Evolutionary conservation across 495 filamentous ascomycete species (phyloP).

Genomic region (Penicillium egyptiacum): DNA sequence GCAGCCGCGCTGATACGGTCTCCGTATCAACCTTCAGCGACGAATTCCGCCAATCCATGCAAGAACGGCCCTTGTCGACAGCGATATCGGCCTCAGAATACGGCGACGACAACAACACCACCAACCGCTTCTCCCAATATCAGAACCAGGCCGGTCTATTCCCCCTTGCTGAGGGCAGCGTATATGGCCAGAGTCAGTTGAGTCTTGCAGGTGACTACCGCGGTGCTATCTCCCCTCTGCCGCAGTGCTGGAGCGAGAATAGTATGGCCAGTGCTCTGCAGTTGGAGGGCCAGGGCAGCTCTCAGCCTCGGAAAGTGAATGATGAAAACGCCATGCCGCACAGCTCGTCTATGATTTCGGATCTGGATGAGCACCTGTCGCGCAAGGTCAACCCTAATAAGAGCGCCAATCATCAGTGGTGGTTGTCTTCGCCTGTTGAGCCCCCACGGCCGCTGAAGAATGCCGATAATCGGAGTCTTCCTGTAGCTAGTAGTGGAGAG

Average conservation of each 20-base stretch:
- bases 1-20: conserved; percentile 44
- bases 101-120: conserved; percentile 39
- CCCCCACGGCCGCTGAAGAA: conserved; percentile 23
- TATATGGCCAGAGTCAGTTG: conserved; percentile 37
- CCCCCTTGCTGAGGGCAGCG: conserved; percentile 28
- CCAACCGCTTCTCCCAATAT: conserved; percentile 26
- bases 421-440: conserved; percentile 17
- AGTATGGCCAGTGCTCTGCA: conserved; percentile 34
- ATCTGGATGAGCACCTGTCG: conserved; percentile 30
- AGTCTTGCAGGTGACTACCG: conserved; percentile 46
- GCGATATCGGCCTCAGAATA: conserved; percentile 44
- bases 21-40: conserved; percentile 38
- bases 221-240: conserved; percentile 44
- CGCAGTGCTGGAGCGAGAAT: conserved; percentile 44
- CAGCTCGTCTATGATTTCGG: conserved; percentile 31
- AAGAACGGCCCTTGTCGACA: conserved; percentile 40
- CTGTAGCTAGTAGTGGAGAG: conserved; percentile 33
- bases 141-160: conserved; percentile 27
- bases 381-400: conserved; percentile 24
- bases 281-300: conserved; percentile 22
- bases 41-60: conserved; percentile 36
- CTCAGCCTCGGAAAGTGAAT: conserved; percentile 4
- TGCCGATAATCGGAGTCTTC: conserved; percentile 22
- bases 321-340: conserved; percentile 18
- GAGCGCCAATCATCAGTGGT: conserved; percentile 10